A percentile compares a stretch with the other conserved stretches of the same genome.
phyloP scores from a whole-genome alignment of 208 protist genomes.

The Leishmania aethiopica region DNA sequence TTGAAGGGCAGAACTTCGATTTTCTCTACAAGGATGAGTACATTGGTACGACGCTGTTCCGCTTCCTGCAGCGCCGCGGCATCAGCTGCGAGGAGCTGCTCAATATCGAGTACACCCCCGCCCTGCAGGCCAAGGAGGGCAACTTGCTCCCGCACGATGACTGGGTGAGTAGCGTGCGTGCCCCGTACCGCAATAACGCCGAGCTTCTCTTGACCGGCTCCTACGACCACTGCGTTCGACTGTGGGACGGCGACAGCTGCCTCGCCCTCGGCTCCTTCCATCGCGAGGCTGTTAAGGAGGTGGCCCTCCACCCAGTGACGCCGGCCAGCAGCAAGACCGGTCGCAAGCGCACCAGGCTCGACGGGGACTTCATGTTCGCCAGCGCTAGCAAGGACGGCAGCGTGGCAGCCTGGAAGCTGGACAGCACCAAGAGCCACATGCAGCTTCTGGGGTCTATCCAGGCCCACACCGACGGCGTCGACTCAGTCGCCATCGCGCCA shows the following conservation, averaged over 20 bases:
- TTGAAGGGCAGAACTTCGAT: slow-evolving; percentile 62
- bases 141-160: slow-evolving; percentile 84
- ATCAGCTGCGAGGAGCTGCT: slow-evolving; percentile 84
- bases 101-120: slow-evolving; percentile 86
- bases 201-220: slow-evolving; percentile 72
- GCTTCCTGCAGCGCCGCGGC: slow-evolving; percentile 67
- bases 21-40: slow-evolving; percentile 85
- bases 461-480: slow-evolving; percentile 69
- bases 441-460: slow-evolving; percentile 52
- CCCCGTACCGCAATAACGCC: slow-evolving; percentile 53
- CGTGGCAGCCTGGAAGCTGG: slow-evolving; percentile 65
- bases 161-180: slow-evolving; percentile 83
- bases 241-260: slow-evolving; percentile 79
- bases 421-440: slow-evolving; percentile 39
- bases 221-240: slow-evolving; percentile 84
- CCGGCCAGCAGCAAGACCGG: slow-evolving; percentile 13
- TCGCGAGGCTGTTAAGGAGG: slow-evolving; percentile 75
- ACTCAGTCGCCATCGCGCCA: slow-evolving; percentile 68
- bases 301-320: slow-evolving; percentile 47
- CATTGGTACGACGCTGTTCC: slow-evolving; percentile 72
- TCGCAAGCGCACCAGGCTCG: slow-evolving; percentile 36
- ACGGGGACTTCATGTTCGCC: slow-evolving; percentile 58
- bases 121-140: slow-evolving; percentile 80
- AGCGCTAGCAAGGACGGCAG: slow-evolving; percentile 83
- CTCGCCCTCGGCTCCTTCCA: slow-evolving; percentile 78